Evolutionary conservation across 2,329 filamentous ascomycete species (phyloP).

Genomic region (Colletotrichum kahawae): DNA sequence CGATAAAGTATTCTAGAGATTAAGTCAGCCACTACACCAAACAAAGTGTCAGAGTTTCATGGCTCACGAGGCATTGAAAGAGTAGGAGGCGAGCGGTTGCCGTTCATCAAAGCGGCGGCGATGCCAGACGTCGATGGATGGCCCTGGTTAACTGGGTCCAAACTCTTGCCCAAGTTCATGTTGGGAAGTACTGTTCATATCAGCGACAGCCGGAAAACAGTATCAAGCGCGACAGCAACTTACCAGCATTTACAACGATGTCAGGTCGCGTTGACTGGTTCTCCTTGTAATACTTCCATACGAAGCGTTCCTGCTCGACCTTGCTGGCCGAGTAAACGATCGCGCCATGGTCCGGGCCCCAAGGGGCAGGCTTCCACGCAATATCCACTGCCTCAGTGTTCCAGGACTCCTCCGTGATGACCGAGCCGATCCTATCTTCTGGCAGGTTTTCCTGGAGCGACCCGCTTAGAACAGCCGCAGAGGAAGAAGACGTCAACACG

Average conservation of each 20-base stretch:
- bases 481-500: constrained; percentile 43
- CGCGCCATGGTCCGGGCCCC: constrained; percentile 28
- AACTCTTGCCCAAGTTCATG: constrained; percentile 28
- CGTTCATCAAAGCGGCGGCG: constrained; percentile 25
- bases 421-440: not conserved
- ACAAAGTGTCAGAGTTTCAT: accelerated
- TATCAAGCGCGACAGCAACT: not conserved
- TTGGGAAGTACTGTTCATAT: constrained; percentile 34
- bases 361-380: constrained; percentile 42
- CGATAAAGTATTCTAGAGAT: constrained; percentile 46
- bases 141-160: constrained; percentile 26
- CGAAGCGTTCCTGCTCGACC: constrained; percentile 36
- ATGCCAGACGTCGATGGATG: constrained; percentile 27
- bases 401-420: constrained; percentile 34
- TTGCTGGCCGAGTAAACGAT: constrained; percentile 45
- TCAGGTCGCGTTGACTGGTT: constrained; percentile 26
- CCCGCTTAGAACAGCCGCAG: constrained; percentile 21
- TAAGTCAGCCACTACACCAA: not conserved
- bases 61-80: not conserved
- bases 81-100: not conserved
- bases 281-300: constrained; percentile 42
- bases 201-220: constrained; percentile 15
- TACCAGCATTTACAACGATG: constrained; percentile 9
- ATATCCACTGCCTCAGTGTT: constrained; percentile 34
- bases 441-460: constrained; percentile 23